Evolutionary conservation across 441 rosid species (phyloP).

Genomic region (Eutrema salsugineum): DNA sequence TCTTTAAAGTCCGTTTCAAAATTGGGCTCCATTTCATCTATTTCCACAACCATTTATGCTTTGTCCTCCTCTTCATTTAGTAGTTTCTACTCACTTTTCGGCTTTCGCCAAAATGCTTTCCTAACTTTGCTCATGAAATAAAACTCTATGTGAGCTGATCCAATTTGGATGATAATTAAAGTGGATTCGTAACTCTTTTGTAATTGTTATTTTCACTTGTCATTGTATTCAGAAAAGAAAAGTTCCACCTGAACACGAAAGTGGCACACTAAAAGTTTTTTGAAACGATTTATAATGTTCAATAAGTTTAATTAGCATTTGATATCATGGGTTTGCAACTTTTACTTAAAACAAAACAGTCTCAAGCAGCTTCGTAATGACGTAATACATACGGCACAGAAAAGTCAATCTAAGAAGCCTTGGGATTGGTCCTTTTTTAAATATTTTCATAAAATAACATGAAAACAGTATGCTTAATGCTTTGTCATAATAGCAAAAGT

Average conservation of each 20-base stretch:
- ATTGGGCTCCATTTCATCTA: conserved; percentile 28
- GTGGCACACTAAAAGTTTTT: background rate
- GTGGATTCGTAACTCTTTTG: background rate
- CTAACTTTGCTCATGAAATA: background rate
- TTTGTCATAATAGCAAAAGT: conserved; percentile 21
- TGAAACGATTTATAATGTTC: background rate
- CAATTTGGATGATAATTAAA: background rate
- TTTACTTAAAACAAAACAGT: background rate
- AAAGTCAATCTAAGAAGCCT: background rate
- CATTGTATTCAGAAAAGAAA: too few species aligned
- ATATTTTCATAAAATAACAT: background rate
- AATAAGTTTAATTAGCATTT: background rate
- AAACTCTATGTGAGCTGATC: background rate
- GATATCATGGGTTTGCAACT: background rate
- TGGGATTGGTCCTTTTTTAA: background rate
- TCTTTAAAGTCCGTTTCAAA: conserved; percentile 19
- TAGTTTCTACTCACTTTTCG: background rate
- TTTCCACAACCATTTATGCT: conserved; percentile 17
- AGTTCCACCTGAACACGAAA: background rate
- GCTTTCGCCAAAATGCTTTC: background rate
- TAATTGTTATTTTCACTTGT: too few species aligned
- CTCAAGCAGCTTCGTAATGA: background rate
- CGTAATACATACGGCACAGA: background rate
- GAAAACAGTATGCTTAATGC: background rate
- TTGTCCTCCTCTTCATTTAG: background rate